Percentiles rank a stretch among this genome's conserved stretches.
phyloP scores from a whole-genome alignment of 495 filamentous ascomycete species.

The Trichocladium uniseriatum region DNA sequence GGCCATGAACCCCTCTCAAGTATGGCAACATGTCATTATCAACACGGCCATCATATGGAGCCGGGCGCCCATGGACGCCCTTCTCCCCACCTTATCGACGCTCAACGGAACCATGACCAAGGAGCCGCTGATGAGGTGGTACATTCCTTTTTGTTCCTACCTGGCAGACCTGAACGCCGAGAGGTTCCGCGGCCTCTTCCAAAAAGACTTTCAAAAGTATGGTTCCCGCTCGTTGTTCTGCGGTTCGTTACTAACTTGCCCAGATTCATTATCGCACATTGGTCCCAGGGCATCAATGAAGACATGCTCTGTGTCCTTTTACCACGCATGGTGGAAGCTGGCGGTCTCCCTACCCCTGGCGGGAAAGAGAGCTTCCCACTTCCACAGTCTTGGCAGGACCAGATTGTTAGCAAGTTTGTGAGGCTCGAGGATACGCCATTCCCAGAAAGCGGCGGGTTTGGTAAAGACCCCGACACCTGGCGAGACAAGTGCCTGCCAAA shows the following conservation, averaged over 20 bases:
- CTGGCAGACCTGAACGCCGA: constrained; percentile 63
- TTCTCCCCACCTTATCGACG: constrained; percentile 56
- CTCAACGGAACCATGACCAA: constrained; percentile 56
- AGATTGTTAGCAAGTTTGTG: constrained; percentile 56
- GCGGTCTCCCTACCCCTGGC: constrained; percentile 35
- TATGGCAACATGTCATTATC: constrained; percentile 49
- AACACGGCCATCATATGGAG: constrained; percentile 62
- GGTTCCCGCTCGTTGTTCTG: background rate
- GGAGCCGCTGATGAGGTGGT: constrained; percentile 54
- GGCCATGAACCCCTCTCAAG: constrained; percentile 33
- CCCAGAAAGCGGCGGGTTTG: constrained; percentile 44
- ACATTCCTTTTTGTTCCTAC: constrained; percentile 75
- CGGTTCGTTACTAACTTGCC: constrained; percentile 14
- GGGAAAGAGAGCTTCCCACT: constrained; percentile 50
- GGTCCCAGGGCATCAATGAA: constrained; percentile 54
- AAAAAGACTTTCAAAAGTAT: constrained; percentile 73
- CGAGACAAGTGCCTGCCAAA: constrained; percentile 46
- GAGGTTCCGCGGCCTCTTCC: constrained; percentile 64
- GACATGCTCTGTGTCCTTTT: constrained; percentile 59
- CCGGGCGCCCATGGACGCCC: constrained; percentile 67
- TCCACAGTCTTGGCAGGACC: constrained; percentile 59
- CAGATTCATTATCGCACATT: constrained; percentile 64
- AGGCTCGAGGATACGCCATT: constrained; percentile 46
- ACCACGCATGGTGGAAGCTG: constrained; percentile 53
- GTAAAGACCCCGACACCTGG: constrained; percentile 45